Evolutionary conservation across 2,329 filamentous ascomycete genomes (phyloP).

Genomic region (Microascus cirrosus): DNA sequence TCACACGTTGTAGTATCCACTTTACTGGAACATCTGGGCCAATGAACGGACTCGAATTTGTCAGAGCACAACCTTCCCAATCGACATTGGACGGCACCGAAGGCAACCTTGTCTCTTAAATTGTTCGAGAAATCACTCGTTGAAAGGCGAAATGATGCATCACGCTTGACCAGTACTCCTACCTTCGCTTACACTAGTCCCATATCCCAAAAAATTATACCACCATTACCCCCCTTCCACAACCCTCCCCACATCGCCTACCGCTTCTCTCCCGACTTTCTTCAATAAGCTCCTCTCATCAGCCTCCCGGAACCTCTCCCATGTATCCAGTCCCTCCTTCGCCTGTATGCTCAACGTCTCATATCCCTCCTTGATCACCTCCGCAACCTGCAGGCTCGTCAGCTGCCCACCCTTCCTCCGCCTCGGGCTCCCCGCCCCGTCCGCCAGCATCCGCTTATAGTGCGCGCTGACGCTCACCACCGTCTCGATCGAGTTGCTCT

Average conservation of each 20-base stretch:
- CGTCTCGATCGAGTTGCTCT: slow-evolving; percentile 67
- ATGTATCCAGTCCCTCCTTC: slow-evolving; percentile 74
- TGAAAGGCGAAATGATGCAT: too few species aligned
- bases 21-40: not conserved
- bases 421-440: slow-evolving; percentile 28
- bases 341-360: slow-evolving; percentile 88
- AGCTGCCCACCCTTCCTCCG: slow-evolving; percentile 46
- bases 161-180: too few species aligned
- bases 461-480: slow-evolving; percentile 74
- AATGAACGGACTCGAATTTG: not conserved
- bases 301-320: slow-evolving; percentile 78
- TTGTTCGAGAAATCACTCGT: too few species aligned
- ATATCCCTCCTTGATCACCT: slow-evolving; percentile 92
- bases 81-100: too few species aligned
- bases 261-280: slow-evolving; percentile 70
- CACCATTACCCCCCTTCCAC: slow-evolving; percentile 21
- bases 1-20: not conserved
- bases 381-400: slow-evolving; percentile 73
- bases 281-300: slow-evolving; percentile 79
- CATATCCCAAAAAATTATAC: not conserved
- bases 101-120: too few species aligned
- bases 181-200: not conserved
- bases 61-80: not conserved
- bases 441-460: slow-evolving; percentile 72
- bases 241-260: slow-evolving; percentile 46